Evolutionary conservation across 306 rosid species (phyloP).

Genomic region (Vigna unguiculata): DNA sequence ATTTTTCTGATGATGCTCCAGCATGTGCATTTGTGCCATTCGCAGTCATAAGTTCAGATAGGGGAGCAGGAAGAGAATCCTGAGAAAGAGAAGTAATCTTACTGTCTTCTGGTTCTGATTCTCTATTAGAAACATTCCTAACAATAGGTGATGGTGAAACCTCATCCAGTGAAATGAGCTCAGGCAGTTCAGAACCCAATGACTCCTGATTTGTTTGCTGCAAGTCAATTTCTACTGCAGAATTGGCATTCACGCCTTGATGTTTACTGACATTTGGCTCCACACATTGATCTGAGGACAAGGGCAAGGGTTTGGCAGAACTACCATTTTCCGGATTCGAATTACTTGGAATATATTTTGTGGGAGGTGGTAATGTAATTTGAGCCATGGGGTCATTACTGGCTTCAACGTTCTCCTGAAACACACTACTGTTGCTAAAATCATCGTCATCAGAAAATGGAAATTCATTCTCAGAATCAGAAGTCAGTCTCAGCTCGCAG

Average conservation of each 20-base stretch:
- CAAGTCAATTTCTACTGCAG: constrained; percentile 48
- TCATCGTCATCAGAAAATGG: constrained; percentile 65
- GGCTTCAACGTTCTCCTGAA: constrained; percentile 45
- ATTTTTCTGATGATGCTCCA: constrained; percentile 47
- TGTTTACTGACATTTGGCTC: constrained; percentile 50
- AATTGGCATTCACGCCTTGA: constrained; percentile 39
- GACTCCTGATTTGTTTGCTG: constrained; percentile 48
- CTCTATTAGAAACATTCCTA: constrained; percentile 36
- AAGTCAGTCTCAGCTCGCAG: constrained; percentile 59
- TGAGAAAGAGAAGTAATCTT: constrained; percentile 41
- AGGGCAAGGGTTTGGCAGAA: constrained; percentile 45
- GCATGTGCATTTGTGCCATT: constrained; percentile 23
- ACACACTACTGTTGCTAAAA: constrained; percentile 32
- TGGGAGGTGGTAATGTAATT: constrained; percentile 41
- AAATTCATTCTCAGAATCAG: constrained; percentile 80
- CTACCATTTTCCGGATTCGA: constrained; percentile 40
- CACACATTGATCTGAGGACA: constrained; percentile 48
- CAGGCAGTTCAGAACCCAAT: constrained; percentile 50
- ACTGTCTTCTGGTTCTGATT: constrained; percentile 47
- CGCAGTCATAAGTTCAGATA: constrained; percentile 43
- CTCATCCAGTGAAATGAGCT: constrained; percentile 58
- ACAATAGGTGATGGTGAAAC: constrained; percentile 44
- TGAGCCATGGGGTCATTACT: constrained; percentile 40
- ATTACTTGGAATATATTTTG: constrained; percentile 41
- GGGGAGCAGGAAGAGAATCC: constrained; percentile 41